Evolutionary conservation across 768 basidiomycete species (phyloP), one percentile per base, ranked within the genome.

Genomic region (Rhodotorula babjevae): DNA sequence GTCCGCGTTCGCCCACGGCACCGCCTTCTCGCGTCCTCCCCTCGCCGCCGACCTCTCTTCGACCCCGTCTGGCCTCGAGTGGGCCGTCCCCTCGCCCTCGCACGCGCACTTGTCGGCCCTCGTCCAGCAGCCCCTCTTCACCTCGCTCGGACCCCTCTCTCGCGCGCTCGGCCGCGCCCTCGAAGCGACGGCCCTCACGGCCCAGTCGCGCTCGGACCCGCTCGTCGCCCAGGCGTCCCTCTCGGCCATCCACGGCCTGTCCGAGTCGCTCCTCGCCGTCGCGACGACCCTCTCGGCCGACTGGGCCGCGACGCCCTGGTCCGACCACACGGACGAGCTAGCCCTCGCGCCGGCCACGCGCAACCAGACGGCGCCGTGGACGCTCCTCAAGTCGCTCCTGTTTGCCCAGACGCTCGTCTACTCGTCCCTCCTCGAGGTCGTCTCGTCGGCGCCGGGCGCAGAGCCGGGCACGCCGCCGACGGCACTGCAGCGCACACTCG

Each of bases 401-500:
- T 78, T 78, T 62, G 61, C 73, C 7, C 59, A 68, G 23, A 77
- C 76, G 2, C 74, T 78, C 61, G 47, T 78, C 62, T 72, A 69
- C 65, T 73, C 73, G 27, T 75, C 73, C 31, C 61, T 78, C 25
- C 64, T 78, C 40, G 63, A 69, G 3, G 36, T 77, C n/a, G 60
- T 77, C 25, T 50, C 74, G 15, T 33, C 75, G 1, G 72, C 83
- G 9, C 50, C 50, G 50, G 50, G 50, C 50, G 73, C 83, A 7
- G 27, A 63, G 3, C 25, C 57, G 21, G 57, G 65, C 8, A 21
- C n/a, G 11, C 47, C 67, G 31, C 57, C 68, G 10, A 63, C 67
- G 4, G n/a, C 50, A 16, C 42, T 65, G 8, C 67, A 76, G 59
- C 63, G 73, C n/a, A 40, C 69, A 27, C 82, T 92, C 18, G 87